These are phyloP conservation scores for Suillus luteus DNA, from an alignment of 768 basidiomycete genomes.

Conservation along the genomic window DNA sequence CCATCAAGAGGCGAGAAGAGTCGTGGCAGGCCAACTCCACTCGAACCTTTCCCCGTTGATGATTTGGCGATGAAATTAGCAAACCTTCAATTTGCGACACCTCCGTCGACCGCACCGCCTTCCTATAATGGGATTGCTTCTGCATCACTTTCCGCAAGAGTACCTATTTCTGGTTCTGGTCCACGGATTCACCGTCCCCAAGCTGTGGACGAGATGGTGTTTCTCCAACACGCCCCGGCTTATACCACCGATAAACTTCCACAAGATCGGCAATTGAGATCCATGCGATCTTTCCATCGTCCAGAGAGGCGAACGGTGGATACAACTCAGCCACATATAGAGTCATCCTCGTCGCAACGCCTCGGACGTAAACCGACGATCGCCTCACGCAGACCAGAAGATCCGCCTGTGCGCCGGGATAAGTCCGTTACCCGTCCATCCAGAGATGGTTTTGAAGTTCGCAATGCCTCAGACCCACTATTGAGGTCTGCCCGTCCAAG, in stretches of 20 bases:
- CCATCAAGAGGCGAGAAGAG: constrained; percentile 42
- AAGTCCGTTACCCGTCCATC: constrained; percentile 14
- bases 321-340: constrained; percentile 35
- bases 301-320: constrained; percentile 39
- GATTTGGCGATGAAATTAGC: constrained; percentile 62
- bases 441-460: constrained; percentile 9
- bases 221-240: constrained; percentile 24
- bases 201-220: constrained; percentile 15
- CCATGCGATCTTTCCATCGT: constrained; percentile 65
- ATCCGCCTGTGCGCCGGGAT: constrained; percentile 7
- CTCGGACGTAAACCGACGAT: constrained; percentile 42
- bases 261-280: constrained; percentile 39
- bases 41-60: constrained; percentile 50
- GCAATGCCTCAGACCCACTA: constrained; percentile 21
- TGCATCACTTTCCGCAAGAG: constrained; percentile 16
- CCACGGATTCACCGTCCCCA: constrained; percentile 28
- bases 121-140: constrained; percentile 16
- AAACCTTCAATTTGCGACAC: constrained; percentile 43
- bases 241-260: constrained; percentile 23
- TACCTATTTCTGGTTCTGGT: constrained; percentile 15
- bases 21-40: constrained; percentile 43
- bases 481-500: constrained; percentile 25
- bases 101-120: constrained; percentile 17
- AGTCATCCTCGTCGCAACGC: constrained; percentile 30
- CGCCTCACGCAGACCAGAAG: constrained; percentile 22